Evolutionary conservation across 1,139 yeast genomes (phyloP).

Genomic region (Yamadazyma pseudoaaseri): DNA sequence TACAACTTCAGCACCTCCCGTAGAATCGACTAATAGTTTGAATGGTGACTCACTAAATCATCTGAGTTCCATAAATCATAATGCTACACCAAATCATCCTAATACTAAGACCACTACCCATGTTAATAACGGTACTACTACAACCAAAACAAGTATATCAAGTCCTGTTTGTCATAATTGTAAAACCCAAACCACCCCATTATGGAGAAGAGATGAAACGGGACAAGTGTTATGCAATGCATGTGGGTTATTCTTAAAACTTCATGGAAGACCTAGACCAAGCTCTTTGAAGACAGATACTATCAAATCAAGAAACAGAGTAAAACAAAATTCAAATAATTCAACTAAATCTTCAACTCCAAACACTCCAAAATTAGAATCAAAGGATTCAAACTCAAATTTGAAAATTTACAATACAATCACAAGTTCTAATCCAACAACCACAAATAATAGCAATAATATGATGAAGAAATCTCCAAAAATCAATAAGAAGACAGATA

Average conservation of each 20-base stretch:
- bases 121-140: conserved; percentile 43
- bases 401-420: conserved; percentile 5
- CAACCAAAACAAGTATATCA: conserved; percentile 49
- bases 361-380: conserved; percentile 46
- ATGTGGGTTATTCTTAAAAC: conserved; percentile 85
- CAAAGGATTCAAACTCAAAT: conserved; percentile 24
- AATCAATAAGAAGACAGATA: conserved; percentile 20
- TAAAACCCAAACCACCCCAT: conserved; percentile 87
- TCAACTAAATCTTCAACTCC: conserved; percentile 35
- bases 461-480: conserved; percentile 33
- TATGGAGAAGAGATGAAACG: conserved; percentile 92
- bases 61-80: not conserved
- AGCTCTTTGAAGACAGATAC: conserved; percentile 88
- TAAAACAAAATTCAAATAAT: conserved; percentile 37
- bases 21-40: not conserved
- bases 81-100: conserved; percentile 35
- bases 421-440: conserved; percentile 8
- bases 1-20: not conserved
- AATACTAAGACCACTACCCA: conserved; percentile 51
- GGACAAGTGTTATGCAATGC: conserved; percentile 96
- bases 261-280: conserved; percentile 92
- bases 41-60: not conserved
- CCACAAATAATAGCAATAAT: conserved; percentile 4
- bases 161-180: conserved; percentile 87
- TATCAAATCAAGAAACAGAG: conserved; percentile 84